These are phyloP conservation scores for Arctium lappa DNA, from an alignment of 129 eudicot genomes.

Conservation along the genomic window DNA sequence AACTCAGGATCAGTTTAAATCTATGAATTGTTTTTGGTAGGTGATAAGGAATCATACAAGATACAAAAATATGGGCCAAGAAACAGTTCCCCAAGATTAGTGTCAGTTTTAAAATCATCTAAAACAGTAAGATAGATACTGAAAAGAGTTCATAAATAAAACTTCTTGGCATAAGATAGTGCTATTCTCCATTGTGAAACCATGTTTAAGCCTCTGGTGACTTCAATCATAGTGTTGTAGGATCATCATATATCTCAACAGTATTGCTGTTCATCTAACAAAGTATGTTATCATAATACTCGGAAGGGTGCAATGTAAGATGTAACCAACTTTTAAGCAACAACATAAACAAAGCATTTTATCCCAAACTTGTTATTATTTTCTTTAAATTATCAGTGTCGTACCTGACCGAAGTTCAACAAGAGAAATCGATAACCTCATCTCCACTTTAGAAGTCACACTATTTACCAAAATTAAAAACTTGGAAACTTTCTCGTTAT, in stretches of 20 bases:
- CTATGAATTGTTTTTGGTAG: background rate
- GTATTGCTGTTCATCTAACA: background rate
- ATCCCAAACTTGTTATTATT: background rate
- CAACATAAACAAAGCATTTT: background rate
- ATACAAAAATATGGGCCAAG: background rate
- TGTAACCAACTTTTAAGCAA: background rate
- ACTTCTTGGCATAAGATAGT: background rate
- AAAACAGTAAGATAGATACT: background rate
- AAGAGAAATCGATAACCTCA: background rate
- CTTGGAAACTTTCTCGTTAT: background rate
- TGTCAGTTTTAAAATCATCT: background rate
- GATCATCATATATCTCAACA: background rate
- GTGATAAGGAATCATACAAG: background rate
- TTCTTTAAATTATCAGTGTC: background rate
- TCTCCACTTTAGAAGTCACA: background rate
- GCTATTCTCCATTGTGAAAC: background rate
- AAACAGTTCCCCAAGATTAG: background rate
- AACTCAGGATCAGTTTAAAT: constrained; percentile 6
- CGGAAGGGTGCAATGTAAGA: background rate
- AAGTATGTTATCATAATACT: background rate
- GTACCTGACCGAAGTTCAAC: background rate
- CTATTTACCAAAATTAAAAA: background rate
- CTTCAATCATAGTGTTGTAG: background rate
- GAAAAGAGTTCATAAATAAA: background rate
- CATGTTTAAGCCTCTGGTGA: background rate